Conservation (phyloP, 116 monocot genomes). For the Iris pallida region DNA sequence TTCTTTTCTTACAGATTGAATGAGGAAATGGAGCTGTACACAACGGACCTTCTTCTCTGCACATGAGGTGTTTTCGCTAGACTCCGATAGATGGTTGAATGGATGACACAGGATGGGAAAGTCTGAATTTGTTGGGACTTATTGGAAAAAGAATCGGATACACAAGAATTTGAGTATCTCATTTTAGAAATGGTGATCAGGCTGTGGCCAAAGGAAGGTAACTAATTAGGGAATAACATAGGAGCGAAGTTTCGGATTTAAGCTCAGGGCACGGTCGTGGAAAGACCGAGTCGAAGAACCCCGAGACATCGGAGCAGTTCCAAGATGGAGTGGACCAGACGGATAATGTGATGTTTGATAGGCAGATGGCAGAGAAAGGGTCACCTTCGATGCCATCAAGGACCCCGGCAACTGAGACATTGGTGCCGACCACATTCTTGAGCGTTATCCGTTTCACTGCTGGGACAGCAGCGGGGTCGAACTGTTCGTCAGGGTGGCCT, state of each 20-base stretch:
- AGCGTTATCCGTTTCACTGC: constrained; percentile 52
- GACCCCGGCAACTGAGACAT: constrained; percentile 46
- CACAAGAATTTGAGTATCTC: background rate
- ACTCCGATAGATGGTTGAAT: background rate
- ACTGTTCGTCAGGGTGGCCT: constrained; percentile 57
- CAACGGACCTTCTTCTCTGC: background rate
- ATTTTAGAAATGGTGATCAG: constrained; percentile 7
- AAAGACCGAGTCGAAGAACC: constrained; percentile 32
- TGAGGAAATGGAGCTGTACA: constrained; percentile 46
- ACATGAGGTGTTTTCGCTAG: background rate
- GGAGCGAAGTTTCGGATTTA: constrained; percentile 19
- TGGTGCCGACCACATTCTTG: constrained; percentile 55
- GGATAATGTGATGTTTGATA: constrained; percentile 33
- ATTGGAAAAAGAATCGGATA: constrained; percentile 10
- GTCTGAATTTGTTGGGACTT: background rate
- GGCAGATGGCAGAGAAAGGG: constrained; percentile 43
- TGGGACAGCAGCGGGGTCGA: constrained; percentile 55
- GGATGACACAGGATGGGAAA: background rate
- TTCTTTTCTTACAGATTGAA: constrained; percentile 35
- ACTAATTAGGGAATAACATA: constrained; percentile 29
- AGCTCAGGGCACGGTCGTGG: constrained; percentile 44
- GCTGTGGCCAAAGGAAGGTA: constrained; percentile 28
- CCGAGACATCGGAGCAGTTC: constrained; percentile 45
- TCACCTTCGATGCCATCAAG: constrained; percentile 30
- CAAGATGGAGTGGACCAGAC: constrained; percentile 16